phyloP scores from a whole-genome alignment of 139 green algal species.

The Parachlorella kessleri region DNA sequence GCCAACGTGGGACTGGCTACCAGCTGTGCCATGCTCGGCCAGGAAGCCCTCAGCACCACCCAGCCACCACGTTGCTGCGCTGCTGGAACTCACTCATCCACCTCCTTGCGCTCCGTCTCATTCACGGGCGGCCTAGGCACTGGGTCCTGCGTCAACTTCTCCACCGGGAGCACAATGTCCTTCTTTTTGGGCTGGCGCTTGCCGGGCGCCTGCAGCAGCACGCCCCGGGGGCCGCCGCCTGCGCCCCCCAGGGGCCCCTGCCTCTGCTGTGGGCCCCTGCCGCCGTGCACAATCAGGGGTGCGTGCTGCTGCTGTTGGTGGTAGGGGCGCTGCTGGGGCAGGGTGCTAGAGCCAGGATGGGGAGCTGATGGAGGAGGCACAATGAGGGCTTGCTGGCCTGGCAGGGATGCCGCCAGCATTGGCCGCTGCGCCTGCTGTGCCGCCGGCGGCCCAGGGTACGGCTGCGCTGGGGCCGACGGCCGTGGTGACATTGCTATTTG shows the following conservation, averaged over 20 bases:
- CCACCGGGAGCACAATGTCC: slow-evolving; percentile 19
- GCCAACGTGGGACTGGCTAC: too few relatives aligned
- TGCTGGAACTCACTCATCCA: slow-evolving; percentile 33
- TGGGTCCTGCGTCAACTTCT: slow-evolving; percentile 25
- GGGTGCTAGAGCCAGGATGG: too few relatives aligned
- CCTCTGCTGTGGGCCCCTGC: too few relatives aligned
- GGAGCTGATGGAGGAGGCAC: too few relatives aligned
- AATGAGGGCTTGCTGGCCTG: too few relatives aligned
- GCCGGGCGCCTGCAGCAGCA: neutral
- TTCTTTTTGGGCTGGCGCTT: neutral
- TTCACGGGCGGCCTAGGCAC: slow-evolving; percentile 11
- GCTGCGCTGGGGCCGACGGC: neutral
- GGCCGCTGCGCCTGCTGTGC: too few relatives aligned
- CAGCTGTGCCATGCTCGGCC: too few relatives aligned
- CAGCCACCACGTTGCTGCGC: slow-evolving; percentile 1
- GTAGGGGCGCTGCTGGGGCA: too few relatives aligned
- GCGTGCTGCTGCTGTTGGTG: neutral
- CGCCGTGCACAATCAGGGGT: neutral
- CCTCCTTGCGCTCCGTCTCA: slow-evolving; percentile 19
- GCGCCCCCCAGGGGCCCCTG: neutral
- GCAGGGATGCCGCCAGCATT: too few relatives aligned
- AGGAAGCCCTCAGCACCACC: too few relatives aligned
- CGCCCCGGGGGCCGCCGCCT: too few relatives aligned
- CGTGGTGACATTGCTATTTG: neutral
- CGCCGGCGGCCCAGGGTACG: too few relatives aligned